phyloP scores from a whole-genome alignment of 495 filamentous ascomycete genomes.

The Aspergillus taichungensis region DNA sequence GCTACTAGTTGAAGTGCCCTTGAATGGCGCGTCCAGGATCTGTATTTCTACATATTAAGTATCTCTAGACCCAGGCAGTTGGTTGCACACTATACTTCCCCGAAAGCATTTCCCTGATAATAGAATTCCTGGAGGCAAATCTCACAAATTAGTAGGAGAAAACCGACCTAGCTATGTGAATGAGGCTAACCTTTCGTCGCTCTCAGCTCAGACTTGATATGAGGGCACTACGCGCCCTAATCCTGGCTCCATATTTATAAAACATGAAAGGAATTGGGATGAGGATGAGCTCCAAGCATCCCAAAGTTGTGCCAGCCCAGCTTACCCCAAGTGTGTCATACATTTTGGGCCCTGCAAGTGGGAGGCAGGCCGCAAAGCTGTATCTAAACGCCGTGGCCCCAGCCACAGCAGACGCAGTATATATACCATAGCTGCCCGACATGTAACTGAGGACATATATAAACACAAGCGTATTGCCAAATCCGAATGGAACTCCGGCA shows the following conservation, averaged over 20 bases:
- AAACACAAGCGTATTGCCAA: slow-evolving; percentile 63
- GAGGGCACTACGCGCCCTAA: neutral
- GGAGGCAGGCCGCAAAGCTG: slow-evolving; percentile 56
- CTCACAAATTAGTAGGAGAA: no score
- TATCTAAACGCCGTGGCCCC: slow-evolving; percentile 60
- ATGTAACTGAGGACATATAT: slow-evolving; percentile 72
- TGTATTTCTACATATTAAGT: no score
- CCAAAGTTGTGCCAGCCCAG: slow-evolving; percentile 57
- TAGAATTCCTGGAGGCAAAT: no score
- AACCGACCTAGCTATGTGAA: no score
- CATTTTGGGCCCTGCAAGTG: slow-evolving; percentile 65
- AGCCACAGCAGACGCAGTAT: slow-evolving; percentile 64
- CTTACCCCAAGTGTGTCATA: slow-evolving; percentile 56
- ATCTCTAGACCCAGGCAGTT: no score
- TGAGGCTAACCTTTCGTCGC: no score
- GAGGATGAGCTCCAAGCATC: slow-evolving; percentile 3
- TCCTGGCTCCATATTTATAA: slow-evolving; percentile 3
- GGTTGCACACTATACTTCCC: no score
- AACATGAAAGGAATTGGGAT: slow-evolving; percentile 3
- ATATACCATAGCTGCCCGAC: slow-evolving; percentile 64
- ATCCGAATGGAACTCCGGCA: slow-evolving; percentile 65
- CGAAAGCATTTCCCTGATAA: no score
- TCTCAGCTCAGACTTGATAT: neutral
- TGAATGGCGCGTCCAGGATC: no score
- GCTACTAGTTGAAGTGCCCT: no score